Base-by-base conservation (phyloP, 78 protist species). In the Ministeria vibrans region DNA sequence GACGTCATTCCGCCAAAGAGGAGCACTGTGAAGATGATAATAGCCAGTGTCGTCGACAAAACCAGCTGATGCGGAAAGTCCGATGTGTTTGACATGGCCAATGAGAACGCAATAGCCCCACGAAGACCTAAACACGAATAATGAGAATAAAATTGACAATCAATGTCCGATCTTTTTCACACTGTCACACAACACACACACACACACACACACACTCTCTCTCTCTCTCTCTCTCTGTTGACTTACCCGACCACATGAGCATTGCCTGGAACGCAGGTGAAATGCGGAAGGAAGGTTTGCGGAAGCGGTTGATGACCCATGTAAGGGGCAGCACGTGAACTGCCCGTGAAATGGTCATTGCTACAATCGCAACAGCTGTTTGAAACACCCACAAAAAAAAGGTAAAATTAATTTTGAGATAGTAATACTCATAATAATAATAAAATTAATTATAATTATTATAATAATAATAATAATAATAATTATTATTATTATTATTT, bases 51-150 rank as follows among this genome's bases (percentile, higher is more conserved):
- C 27, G 94, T 90, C 42, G 91, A 81, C 59, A 88, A 23, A 7
- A 90, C 36, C 53, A 79, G 42, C 46, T 69, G 62, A 0, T 64
- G 68, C 15, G 77, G 68, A 2, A 2, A 34, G 27, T 30, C 59
- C 30, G 18, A 9, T 20, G 71, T 59, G 59, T 71, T 25, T 38
- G 81, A 45, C 44, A 87, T 30, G 23, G 94, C 87, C 1, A 94
- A 82, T 9, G 94, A 86, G 39, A 94, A 88, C 25, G 97, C 93
- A 59, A 94, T 83, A 79, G 97, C 97, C 15, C 97, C 97, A 39
- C 95, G 86, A 39, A 92, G 75, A 0, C 96, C 96, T 28, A 20
- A 18, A 20, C 68, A 23, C 68, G 30, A 15, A 61, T 13, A 27
- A 27, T 28, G 30, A 20, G 27, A 61, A 20, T 27, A 61, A 61